Base-by-base conservation (phyloP, 768 basidiomycete species). In the Tylopilus plumbeoviolaceoides region DNA sequence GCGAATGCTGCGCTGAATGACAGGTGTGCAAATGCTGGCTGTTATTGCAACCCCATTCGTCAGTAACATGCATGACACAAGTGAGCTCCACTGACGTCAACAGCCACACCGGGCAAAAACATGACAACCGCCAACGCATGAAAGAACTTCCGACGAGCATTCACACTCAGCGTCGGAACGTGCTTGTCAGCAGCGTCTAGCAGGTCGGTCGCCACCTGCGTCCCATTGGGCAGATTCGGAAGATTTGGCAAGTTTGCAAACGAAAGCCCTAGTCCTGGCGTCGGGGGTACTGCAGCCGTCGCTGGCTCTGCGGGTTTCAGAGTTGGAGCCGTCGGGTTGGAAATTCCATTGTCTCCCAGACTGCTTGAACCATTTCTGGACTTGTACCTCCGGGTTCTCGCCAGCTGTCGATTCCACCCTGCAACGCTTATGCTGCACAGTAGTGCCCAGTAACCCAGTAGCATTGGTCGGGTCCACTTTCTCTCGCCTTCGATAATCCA, bases 21-120 rank as follows among this genome's bases (percentile, higher is more conserved):
- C 41, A 98, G 74, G 68, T 98, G 95, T 30, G 91, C 86, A 72
- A 99, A 99, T 2, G 95, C 95, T 21, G 97, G 95, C 95, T 98
- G 70, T 53, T 51, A 31, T 5, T 30, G 11, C 10, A 38, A 44
- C 23, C 23, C 44, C 43, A 50, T 50, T 47, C 51, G 53, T 63
- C 40, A 63, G 62, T 41, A 59, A 41, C 48, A 41, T 31, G 12
- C 21, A 51, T 35, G 38, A 53, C 50, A 20, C n/a, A 41, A 55
- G 41, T 18, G 53, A 21, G 39, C 51, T 44, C 54, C 30, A 81
- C 89, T 74, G 63, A 95, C 95, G 70, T 98, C 97, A 66, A 91
- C 70, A 1, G 85, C 90, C 53, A 98, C 83, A 0, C 97, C 97
- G 7, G 97, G 97, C 30, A 95, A 73, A 65, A 99, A 98, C 95